Evolutionary conservation across 208 protist species (phyloP), one percentile per base, ranked within the genome.

Genomic region (Leishmania major): DNA sequence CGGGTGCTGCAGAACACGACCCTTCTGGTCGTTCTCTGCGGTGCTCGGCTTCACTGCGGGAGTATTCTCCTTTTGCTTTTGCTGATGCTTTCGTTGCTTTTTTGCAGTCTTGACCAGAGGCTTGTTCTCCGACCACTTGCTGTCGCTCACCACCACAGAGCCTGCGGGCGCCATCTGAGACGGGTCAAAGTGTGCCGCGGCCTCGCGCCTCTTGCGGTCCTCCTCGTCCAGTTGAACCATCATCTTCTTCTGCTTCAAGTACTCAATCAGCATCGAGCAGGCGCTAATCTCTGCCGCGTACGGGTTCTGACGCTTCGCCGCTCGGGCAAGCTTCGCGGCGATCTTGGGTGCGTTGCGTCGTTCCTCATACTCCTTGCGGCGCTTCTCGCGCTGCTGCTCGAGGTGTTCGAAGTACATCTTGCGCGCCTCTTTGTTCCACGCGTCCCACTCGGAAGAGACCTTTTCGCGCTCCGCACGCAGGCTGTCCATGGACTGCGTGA

Each of bases 171-270:
- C 86, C 28, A 85, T 88, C 60, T 84, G 82, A 6, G 83, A 35
- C 37, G 92, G 87, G 73, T 97, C 93, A 83, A 96, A 97, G 49
- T 87, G 76, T 7, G 88, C 91, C 2, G 89, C 93, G 3, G 91
- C 92, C 49, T 89, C 80, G 35, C 86, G 83, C 37, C 74, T 83
- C 59, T 80, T 82, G 25, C 83, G 79, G 60, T 92, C 91, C 82
- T 88, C 91, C 55, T 92, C 88, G 22, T 97, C 94, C 22, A 83
- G 86, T 77, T 84, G 71, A n/a, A 90, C 72, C 89, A 94, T 93
- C 59, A 81, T 70, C 75, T 90, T 92, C 75, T 94, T 92, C 28
- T 97, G 89, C 28, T 87, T 76, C 15, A 97, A 69, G 67, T 96
- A 97, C 57, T 82, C 84, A 49, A 94, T 72, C 5, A 97, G 80